Percentiles rank a stretch among this genome's conserved stretches.
phyloP scores from a whole-genome alignment of 441 rosid genomes.

The Arabidopsis lyrata region DNA sequence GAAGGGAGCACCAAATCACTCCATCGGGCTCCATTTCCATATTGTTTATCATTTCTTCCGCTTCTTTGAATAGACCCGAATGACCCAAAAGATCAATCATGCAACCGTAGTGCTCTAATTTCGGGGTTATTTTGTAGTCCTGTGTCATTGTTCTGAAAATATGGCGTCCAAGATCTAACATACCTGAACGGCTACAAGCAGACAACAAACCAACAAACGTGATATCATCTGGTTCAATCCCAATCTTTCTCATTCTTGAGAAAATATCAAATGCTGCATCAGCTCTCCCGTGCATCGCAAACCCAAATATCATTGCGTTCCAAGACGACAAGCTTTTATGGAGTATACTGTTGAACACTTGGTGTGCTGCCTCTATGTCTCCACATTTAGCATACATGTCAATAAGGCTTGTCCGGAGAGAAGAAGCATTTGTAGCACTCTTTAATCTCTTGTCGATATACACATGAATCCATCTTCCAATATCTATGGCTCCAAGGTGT shows the following conservation, averaged over 20 bases:
- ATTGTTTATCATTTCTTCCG: constrained; percentile 46
- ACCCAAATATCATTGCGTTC: constrained; percentile 85
- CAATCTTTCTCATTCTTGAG: constrained; percentile 58
- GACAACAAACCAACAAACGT: constrained; percentile 75
- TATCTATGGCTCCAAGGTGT: constrained; percentile 68
- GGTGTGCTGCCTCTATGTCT: constrained; percentile 61
- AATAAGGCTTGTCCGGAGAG: constrained; percentile 70
- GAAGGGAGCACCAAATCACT: constrained; percentile 56
- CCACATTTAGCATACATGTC: constrained; percentile 91
- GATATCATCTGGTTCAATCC: constrained; percentile 65
- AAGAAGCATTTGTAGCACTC: constrained; percentile 40
- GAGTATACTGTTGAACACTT: constrained; percentile 54
- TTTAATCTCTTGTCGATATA: constrained; percentile 61
- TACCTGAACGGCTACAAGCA: constrained; percentile 79
- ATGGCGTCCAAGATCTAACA: constrained; percentile 60
- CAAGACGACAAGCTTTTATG: constrained; percentile 67
- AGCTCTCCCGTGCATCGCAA: constrained; percentile 74
- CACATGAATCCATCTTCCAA: constrained; percentile 85
- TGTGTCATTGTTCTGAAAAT: constrained; percentile 60
- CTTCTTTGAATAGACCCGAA: constrained; percentile 71
- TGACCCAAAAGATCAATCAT: constrained; percentile 79
- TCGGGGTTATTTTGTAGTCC: constrained; percentile 50
- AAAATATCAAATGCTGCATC: constrained; percentile 62
- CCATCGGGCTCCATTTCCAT: constrained; percentile 48
- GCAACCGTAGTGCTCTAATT: constrained; percentile 77